Evolutionary conservation across 2,329 filamentous ascomycete species (phyloP), one percentile per base, ranked within the genome.

Genomic region (Fusarium succisae): DNA sequence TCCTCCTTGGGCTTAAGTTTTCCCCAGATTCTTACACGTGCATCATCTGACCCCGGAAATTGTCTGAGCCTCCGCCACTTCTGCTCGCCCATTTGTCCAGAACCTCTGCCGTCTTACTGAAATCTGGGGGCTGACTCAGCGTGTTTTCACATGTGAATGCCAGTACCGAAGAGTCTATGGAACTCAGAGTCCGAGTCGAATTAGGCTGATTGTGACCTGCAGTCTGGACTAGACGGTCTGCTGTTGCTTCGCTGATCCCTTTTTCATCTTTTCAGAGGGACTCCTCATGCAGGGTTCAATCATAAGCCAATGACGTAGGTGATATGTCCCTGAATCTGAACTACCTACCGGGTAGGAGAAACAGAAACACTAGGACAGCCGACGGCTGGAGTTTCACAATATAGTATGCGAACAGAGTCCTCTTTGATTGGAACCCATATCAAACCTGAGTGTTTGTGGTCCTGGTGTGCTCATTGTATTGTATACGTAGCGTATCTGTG

Each of bases 1-100:
- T 63, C 39, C 64, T 66, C 55, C 50, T 38, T 30, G 39, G 38
- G 28, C 56, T 74, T 74, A 64, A 68, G 63, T 72, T 70, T 74
- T 74, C 72, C 72, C 72, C 72, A 35, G 68, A 75, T 74, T 74
- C 64, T 39, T 60, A 60, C 72, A 74, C 51, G 48, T 75, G 68
- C 58, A 74, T 74, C 72, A 74, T 74, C 59, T 74, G 72, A 74
- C 68, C 71, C 71, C 58, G 20, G 57, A 62, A 67, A 63, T 41
- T 39, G 70, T 50, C 62, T 71, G 61, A 70, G 66, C 70, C 63
- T 72, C 61, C 68, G 72, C 72, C 72, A 75, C 72, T 65, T 37
- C 22, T 58, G 28, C 41, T 22, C 17, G 13, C 48, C 45, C 51
- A 59, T 66, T 70, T 61, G 59, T 53, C 67, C 37, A 74, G 47